phyloP scores from a whole-genome alignment of 305 asterid species.

The Withania somnifera region DNA sequence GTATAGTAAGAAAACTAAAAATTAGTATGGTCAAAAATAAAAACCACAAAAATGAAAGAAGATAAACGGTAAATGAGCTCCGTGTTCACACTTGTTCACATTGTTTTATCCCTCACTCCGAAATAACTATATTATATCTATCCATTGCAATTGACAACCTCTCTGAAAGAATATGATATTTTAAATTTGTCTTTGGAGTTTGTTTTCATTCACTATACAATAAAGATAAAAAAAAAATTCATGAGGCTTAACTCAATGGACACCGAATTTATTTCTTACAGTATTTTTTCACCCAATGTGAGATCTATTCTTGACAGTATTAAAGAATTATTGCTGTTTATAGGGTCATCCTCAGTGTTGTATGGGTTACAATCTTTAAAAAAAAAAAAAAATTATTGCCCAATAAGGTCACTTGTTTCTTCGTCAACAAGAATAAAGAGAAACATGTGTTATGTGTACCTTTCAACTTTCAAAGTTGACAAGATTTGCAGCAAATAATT shows the following conservation, averaged over 20 bases:
- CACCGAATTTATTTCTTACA: too few species aligned
- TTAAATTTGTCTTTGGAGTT: neutral
- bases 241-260: too few species aligned
- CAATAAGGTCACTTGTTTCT: neutral
- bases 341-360: too few species aligned
- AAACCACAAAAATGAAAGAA: neutral
- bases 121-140: neutral
- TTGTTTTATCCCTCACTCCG: neutral
- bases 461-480: neutral
- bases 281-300: too few species aligned
- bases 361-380: too few species aligned
- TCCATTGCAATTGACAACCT: neutral
- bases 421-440: neutral
- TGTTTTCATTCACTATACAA: too few species aligned
- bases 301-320: too few species aligned
- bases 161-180: neutral
- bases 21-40: neutral
- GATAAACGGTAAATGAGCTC: neutral
- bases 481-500: neutral
- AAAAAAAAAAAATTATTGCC: too few species aligned
- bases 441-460: neutral
- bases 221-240: too few species aligned
- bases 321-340: too few species aligned
- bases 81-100: neutral
- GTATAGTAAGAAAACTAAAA: neutral